phyloP scores from a whole-genome alignment of 164 flowering plant species.

The Tetracentron sinense region DNA sequence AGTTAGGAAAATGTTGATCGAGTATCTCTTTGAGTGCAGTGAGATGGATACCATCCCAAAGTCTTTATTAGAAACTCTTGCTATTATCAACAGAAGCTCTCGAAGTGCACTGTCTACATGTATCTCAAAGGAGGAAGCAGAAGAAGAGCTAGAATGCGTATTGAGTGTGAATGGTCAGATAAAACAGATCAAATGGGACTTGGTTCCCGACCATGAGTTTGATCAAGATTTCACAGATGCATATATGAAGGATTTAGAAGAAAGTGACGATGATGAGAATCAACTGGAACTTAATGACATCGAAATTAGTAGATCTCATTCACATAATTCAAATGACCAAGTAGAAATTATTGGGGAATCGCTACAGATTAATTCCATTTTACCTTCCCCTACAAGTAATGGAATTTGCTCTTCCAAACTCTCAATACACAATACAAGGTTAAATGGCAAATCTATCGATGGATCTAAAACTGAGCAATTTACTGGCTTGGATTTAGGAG shows the following conservation, averaged over 20 bases:
- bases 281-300: not conserved
- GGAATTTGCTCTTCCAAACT: conserved; percentile 8
- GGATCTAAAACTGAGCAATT: conserved; percentile 10
- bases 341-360: conserved; percentile 50
- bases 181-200: conserved; percentile 59
- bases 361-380: conserved; percentile 5
- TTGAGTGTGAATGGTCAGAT: conserved; percentile 51
- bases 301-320: conserved; percentile 10
- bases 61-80: conserved; percentile 34
- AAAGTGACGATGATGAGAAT: conserved; percentile 35
- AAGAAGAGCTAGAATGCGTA: conserved; percentile 62
- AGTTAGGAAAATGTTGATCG: conserved; percentile 43
- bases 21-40: conserved; percentile 67
- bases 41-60: conserved; percentile 57
- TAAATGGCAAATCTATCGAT: conserved; percentile 6
- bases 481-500: conserved; percentile 3
- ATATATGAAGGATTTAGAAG: conserved; percentile 58
- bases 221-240: conserved; percentile 62
- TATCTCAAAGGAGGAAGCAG: conserved; percentile 33
- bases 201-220: conserved; percentile 31
- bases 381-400: not conserved
- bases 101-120: conserved; percentile 3
- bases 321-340: conserved; percentile 17
- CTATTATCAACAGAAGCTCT: conserved; percentile 42
- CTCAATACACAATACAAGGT: conserved; percentile 3